Percentiles rank a stretch among this genome's conserved stretches.
phyloP scores from a whole-genome alignment of 345 rosid genomes.

The Populus tremula region DNA sequence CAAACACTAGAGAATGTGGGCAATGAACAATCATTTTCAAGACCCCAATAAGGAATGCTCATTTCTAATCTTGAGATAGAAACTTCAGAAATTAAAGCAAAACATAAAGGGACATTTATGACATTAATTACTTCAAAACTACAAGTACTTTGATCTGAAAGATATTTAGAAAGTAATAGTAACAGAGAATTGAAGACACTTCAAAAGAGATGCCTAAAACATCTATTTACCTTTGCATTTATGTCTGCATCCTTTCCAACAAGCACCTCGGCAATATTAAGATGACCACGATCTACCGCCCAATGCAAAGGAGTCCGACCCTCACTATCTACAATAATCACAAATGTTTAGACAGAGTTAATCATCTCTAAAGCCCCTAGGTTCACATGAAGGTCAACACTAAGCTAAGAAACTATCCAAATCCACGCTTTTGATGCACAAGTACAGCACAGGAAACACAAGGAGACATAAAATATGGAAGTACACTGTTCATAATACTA shows the following conservation, averaged over 20 bases:
- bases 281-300: conserved; percentile 93
- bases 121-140: background rate
- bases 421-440: no score
- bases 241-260: conserved; percentile 64
- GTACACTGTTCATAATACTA: no score
- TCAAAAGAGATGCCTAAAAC: background rate
- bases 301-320: conserved; percentile 93
- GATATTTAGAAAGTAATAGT: background rate
- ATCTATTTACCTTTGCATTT: conserved; percentile 61
- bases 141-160: background rate
- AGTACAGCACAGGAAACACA: no score
- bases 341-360: background rate
- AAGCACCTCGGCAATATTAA: conserved; percentile 49
- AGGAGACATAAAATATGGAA: no score
- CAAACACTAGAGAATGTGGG: background rate
- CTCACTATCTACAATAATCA: conserved; percentile 69
- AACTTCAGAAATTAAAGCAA: background rate
- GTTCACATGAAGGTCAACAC: no score
- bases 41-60: background rate
- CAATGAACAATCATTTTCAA: background rate
- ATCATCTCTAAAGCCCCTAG: background rate
- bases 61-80: background rate
- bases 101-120: background rate
- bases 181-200: background rate
- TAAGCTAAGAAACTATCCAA: no score